phyloP scores from a whole-genome alignment of 768 basidiomycete species.

The Macrolepiota fuliginosa region DNA sequence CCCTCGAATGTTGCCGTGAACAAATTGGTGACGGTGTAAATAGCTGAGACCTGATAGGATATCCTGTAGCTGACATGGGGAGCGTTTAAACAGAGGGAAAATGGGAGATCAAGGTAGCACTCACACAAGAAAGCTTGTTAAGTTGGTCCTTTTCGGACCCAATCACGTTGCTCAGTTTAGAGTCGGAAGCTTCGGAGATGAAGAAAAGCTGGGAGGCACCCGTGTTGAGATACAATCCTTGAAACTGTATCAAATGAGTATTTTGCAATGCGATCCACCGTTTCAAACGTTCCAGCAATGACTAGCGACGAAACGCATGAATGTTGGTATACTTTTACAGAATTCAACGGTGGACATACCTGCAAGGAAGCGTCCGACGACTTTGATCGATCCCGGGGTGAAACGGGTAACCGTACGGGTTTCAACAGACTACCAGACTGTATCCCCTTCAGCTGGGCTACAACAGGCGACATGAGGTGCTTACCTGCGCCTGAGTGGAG shows the following conservation, averaged over 20 bases:
- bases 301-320: background rate
- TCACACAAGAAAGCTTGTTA: background rate
- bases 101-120: background rate
- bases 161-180: background rate
- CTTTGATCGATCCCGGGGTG: background rate
- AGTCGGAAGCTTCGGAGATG: background rate
- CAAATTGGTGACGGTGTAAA: slow-evolving; percentile 18
- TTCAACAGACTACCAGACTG: background rate
- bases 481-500: background rate
- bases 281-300: background rate
- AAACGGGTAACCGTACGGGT: background rate
- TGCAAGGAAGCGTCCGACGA: background rate
- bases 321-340: background rate
- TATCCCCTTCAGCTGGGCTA: background rate
- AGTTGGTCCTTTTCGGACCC: background rate
- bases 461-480: background rate
- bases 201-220: background rate
- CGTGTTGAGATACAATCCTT: background rate
- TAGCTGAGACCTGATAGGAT: slow-evolving; percentile 20
- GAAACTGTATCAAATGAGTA: background rate
- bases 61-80: slow-evolving; percentile 4
- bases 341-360: background rate
- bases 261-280: background rate
- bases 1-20: slow-evolving; percentile 20
- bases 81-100: background rate